Percentiles rank a stretch among this genome's conserved stretches.
Conservation (phyloP, 2,329 filamentous ascomycete species). For the Colletotrichum musicola region DNA sequence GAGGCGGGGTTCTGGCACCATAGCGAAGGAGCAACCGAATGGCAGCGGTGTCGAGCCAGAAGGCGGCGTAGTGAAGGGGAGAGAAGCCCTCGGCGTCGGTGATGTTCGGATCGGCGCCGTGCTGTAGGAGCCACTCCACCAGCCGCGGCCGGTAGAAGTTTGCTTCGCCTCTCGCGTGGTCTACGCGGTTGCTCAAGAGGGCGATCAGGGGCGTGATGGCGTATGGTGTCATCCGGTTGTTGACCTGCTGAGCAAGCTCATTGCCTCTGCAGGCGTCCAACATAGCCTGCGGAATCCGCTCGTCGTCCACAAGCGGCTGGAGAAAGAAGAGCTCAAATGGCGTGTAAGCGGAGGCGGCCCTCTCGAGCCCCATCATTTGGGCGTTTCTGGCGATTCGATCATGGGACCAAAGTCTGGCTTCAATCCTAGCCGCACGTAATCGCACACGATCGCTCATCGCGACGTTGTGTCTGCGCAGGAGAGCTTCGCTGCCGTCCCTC, state of each 20-base stretch:
- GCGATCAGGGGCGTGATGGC: constrained; percentile 6
- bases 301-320: constrained; percentile 22
- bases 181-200: constrained; percentile 22
- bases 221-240: neutral
- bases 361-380: no score
- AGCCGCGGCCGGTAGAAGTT: constrained; percentile 23
- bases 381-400: neutral
- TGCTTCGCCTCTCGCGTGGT: constrained; percentile 9
- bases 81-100: constrained; percentile 22
- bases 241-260: constrained; percentile 6
- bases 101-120: constrained; percentile 25
- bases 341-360: neutral
- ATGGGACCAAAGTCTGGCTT: neutral
- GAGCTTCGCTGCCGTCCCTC: neutral
- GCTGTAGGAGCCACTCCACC: constrained; percentile 19
- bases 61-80: constrained; percentile 26
- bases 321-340: constrained; percentile 29
- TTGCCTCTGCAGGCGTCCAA: neutral
- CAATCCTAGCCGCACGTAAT: neutral
- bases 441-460: neutral
- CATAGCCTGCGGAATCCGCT: constrained; percentile 17
- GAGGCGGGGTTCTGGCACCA: neutral
- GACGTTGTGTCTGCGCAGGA: neutral
- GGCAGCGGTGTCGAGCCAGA: constrained; percentile 25
- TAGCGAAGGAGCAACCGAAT: constrained; percentile 10